Conservation (phyloP, 768 basidiomycete genomes). For the Lactarius vividus region DNA sequence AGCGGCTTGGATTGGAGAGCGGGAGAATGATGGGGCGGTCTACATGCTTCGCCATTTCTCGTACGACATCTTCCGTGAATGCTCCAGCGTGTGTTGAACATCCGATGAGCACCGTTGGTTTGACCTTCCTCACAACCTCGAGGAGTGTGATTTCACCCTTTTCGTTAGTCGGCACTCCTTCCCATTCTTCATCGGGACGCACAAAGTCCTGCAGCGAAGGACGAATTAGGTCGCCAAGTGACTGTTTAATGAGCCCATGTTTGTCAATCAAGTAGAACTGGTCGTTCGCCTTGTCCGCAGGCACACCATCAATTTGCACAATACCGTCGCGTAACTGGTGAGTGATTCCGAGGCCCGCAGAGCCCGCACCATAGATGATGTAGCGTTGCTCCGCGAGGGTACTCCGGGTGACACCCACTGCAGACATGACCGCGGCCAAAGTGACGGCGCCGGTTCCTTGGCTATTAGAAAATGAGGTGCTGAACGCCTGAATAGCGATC, state of each 20-base stretch:
- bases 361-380: conserved; percentile 77
- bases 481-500: background rate
- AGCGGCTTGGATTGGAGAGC: conserved; percentile 73
- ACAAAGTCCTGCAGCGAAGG: conserved; percentile 53
- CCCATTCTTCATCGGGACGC: conserved; percentile 57
- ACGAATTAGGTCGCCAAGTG: conserved; percentile 45
- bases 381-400: conserved; percentile 72
- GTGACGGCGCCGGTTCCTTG: conserved; percentile 79
- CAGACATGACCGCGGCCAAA: conserved; percentile 65
- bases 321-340: conserved; percentile 77
- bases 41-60: conserved; percentile 62
- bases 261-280: conserved; percentile 75
- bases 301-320: conserved; percentile 47
- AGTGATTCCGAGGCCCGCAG: conserved; percentile 79
- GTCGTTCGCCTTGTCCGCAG: conserved; percentile 55
- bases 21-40: conserved; percentile 83
- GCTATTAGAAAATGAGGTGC: conserved; percentile 34
- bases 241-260: conserved; percentile 57
- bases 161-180: conserved; percentile 36
- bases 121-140: conserved; percentile 67
- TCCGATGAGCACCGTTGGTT: conserved; percentile 83
- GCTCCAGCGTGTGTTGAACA: conserved; percentile 76
- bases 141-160: conserved; percentile 51
- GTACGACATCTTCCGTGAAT: conserved; percentile 71
- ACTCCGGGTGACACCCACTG: conserved; percentile 60